A percentile compares a stretch with the other conserved stretches of the same genome.
Evolutionary conservation across 1,284 basidiomycete species (phyloP).

Genomic region (Ceratobasidium sp.): DNA sequence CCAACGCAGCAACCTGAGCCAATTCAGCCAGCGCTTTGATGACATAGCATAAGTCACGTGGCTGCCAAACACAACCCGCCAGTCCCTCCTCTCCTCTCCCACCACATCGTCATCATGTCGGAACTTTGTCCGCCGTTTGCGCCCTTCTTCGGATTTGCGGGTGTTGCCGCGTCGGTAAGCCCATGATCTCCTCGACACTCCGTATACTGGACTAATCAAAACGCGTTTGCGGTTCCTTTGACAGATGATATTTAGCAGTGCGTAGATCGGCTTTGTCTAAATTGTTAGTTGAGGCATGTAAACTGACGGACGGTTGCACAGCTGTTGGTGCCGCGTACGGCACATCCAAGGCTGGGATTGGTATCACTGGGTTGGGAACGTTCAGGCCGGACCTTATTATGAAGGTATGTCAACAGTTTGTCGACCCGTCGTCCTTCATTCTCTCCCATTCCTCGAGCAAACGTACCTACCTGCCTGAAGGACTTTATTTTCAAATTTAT

Average conservation of each 20-base stretch:
- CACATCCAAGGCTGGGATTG: constrained; percentile 97
- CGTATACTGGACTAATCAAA: constrained; percentile 2
- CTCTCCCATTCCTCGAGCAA: no score
- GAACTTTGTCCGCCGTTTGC: constrained; percentile 80
- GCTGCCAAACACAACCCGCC: constrained; percentile 23
- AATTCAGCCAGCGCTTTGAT: background rate
- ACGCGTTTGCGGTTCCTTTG: constrained; percentile 1
- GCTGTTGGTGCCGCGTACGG: constrained; percentile 96
- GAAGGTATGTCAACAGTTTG: constrained; percentile 87
- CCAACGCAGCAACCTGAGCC: no score
- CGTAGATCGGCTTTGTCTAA: constrained; percentile 53
- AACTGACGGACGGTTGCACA: constrained; percentile 32
- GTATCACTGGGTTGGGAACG: constrained; percentile 94
- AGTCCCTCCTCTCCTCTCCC: constrained; percentile 5
- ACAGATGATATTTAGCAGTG: constrained; percentile 92
- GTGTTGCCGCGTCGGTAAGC: constrained; percentile 83
- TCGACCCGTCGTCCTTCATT: no score
- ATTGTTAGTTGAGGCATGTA: constrained; percentile 1
- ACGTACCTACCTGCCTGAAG: no score
- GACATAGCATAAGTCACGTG: constrained; percentile 22
- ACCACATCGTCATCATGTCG: constrained; percentile 34
- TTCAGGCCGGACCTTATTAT: constrained; percentile 98
- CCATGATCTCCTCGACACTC: background rate
- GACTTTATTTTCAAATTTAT: no score
- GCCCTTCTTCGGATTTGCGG: constrained; percentile 88